Evolutionary conservation across 192 early-diverging fungal genomes (phyloP).

Genomic region (Coemansia sp.): DNA sequence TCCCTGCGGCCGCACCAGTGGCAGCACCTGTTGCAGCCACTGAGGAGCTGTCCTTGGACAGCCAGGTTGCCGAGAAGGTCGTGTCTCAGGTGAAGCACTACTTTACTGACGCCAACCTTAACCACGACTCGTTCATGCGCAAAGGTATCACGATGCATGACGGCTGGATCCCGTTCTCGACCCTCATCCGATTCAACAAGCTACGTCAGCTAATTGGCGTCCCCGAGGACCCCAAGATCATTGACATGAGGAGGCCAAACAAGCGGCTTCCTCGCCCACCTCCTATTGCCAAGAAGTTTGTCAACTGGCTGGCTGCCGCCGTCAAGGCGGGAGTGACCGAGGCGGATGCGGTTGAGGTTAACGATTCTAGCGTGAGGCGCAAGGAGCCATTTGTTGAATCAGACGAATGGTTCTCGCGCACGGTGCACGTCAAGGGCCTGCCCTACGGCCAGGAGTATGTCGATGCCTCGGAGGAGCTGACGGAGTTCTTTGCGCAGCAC

Average conservation of each 20-base stretch:
- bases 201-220: slow-evolving; percentile 50
- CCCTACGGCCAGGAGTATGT: slow-evolving; percentile 35
- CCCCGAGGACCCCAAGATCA: slow-evolving; percentile 9
- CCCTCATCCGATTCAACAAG: slow-evolving; percentile 50
- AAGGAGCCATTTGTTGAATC: slow-evolving; percentile 33
- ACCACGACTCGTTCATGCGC: slow-evolving; percentile 53
- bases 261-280: slow-evolving; percentile 1
- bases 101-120: slow-evolving; percentile 55
- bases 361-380: slow-evolving; percentile 41
- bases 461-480: slow-evolving; percentile 36
- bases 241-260: slow-evolving; percentile 1
- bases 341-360: slow-evolving; percentile 38
- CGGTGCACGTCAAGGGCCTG: slow-evolving; percentile 54
- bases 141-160: slow-evolving; percentile 32
- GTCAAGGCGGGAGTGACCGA: slow-evolving; percentile 22
- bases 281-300: slow-evolving; percentile 15
- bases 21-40: neutral
- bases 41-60: slow-evolving; percentile 4
- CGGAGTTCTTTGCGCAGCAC: slow-evolving; percentile 20
- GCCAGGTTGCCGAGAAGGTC: slow-evolving; percentile 29
- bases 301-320: slow-evolving; percentile 25
- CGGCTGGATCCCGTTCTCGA: slow-evolving; percentile 39
- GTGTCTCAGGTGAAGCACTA: slow-evolving; percentile 56
- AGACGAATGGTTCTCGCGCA: slow-evolving; percentile 47
- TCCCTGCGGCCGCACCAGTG: slow-evolving; percentile 3